Evolutionary conservation across 2,329 filamentous ascomycete genomes (phyloP).

Genomic region (Pseudogymnoascus verrucosus): DNA sequence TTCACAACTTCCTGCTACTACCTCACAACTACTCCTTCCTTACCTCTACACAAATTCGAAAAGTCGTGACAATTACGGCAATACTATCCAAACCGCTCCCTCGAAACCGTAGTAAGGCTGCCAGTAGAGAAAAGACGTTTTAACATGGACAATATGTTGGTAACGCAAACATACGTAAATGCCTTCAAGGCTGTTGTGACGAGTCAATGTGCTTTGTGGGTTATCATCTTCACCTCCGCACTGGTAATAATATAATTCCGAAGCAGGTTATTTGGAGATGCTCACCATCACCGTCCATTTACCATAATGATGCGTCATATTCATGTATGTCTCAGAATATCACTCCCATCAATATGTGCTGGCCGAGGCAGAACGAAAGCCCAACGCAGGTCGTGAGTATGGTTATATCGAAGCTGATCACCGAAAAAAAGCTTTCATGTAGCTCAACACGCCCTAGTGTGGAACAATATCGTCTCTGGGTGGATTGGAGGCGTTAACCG

Average conservation of each 20-base stretch:
- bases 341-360: neutral
- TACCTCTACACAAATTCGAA: neutral
- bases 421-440: neutral
- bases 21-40: neutral
- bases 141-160: neutral
- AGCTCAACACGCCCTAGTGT: neutral
- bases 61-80: neutral
- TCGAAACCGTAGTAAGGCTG: neutral
- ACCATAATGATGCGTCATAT: neutral
- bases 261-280: neutral
- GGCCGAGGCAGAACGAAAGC: neutral
- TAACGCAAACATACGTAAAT: neutral
- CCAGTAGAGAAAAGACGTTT: neutral
- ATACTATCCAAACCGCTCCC: neutral
- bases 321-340: neutral
- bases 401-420: neutral
- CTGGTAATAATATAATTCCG: neutral
- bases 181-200: neutral
- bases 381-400: neutral
- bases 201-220: neutral
- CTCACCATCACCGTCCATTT: neutral
- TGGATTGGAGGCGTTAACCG: neutral
- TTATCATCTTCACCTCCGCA: neutral
- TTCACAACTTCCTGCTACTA: neutral
- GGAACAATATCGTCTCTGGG: neutral